A percentile compares a stretch with the other conserved stretches of the same genome.
Evolutionary conservation across 768 basidiomycete genomes (phyloP).

Genomic region (Suillus occidentalis): DNA sequence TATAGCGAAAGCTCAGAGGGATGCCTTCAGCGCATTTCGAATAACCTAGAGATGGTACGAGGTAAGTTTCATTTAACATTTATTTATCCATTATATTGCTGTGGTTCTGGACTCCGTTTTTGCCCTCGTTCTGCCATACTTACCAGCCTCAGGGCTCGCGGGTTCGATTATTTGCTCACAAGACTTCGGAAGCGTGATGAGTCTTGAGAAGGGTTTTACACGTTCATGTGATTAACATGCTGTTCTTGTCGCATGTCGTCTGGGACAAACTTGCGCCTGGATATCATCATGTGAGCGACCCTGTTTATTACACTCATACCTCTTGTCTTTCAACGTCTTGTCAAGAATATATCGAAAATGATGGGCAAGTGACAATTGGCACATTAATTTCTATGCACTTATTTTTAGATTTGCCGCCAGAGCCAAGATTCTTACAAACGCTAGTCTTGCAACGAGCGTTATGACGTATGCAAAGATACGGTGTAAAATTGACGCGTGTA

Average conservation of each 20-base stretch:
- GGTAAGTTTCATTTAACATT: neutral
- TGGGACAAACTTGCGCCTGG: neutral
- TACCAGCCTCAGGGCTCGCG: neutral
- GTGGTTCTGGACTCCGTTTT: neutral
- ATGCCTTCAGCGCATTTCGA: neutral
- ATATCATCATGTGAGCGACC: neutral
- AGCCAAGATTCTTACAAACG: neutral
- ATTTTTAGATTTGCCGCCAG: neutral
- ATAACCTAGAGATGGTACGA: neutral
- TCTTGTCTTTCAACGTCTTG: neutral
- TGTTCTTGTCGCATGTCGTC: neutral
- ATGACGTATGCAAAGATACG: neutral
- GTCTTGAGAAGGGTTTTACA: neutral
- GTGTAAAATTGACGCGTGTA: neutral
- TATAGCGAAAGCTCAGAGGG: neutral
- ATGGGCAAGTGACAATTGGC: neutral
- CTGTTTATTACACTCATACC: neutral
- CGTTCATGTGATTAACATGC: neutral
- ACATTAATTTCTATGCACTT: neutral
- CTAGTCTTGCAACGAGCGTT: neutral
- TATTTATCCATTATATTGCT: neutral
- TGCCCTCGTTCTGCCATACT: neutral
- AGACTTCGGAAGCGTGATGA: neutral
- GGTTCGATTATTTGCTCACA: neutral
- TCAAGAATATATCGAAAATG: neutral